Evolutionary conservation across 139 green algal genomes (phyloP).

Genomic region (Volvox reticuliferus): DNA sequence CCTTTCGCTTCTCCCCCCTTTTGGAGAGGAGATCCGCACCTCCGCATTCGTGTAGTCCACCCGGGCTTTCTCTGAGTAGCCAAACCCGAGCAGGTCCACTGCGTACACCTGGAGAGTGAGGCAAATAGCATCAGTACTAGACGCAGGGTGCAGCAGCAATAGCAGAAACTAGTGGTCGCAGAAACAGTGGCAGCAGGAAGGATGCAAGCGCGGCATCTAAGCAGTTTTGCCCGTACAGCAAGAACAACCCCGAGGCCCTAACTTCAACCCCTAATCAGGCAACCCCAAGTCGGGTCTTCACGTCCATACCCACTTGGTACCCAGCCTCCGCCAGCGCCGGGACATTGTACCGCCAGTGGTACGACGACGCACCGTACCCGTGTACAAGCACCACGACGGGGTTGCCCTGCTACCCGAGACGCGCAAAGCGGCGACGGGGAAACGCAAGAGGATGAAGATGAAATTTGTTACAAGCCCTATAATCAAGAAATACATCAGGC

Average conservation of each 20-base stretch:
- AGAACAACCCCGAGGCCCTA: too few species aligned
- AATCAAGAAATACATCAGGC: too few species aligned
- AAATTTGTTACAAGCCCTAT: too few species aligned
- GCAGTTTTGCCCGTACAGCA: too few species aligned
- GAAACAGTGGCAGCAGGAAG: background rate
- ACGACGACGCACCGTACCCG: conserved; percentile 85
- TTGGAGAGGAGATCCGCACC: conserved; percentile 1
- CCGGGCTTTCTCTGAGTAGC: conserved; percentile 79
- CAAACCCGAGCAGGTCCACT: conserved; percentile 88
- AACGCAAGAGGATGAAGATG: too few species aligned
- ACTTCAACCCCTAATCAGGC: background rate
- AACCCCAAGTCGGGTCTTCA: background rate
- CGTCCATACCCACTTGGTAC: conserved; percentile 40
- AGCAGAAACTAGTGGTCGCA: background rate
- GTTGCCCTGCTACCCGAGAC: conserved; percentile 28
- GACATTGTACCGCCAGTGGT: conserved; percentile 87
- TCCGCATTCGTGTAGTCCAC: conserved; percentile 74
- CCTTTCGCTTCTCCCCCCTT: too few species aligned
- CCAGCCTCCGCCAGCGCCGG: conserved; percentile 66
- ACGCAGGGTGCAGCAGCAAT: too few species aligned
- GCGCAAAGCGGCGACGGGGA: background rate
- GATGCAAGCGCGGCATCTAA: background rate
- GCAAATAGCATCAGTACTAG: background rate
- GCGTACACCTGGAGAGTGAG: conserved; percentile 71
- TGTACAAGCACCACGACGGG: conserved; percentile 79